These are phyloP conservation scores for Diaporthe vaccinii DNA, from an alignment of 2,329 filamentous ascomycete genomes.

Conservation along the genomic window DNA sequence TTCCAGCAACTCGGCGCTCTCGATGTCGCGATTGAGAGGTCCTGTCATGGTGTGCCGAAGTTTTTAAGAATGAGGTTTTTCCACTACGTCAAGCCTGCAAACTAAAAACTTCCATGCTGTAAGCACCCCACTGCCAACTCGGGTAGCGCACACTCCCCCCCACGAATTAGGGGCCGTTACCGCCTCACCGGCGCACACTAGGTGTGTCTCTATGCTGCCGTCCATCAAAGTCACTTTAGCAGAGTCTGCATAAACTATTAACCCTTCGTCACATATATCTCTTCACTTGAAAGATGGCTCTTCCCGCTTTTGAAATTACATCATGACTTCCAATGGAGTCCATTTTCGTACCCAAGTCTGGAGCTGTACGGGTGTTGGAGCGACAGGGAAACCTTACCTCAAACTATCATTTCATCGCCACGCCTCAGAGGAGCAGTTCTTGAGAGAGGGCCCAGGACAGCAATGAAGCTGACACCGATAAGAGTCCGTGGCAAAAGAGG, in stretches of 20 bases:
- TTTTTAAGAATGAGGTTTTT: slow-evolving; percentile 25
- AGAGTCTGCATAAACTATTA: not conserved
- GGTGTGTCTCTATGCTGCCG: slow-evolving; percentile 1
- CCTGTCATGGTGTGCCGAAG: slow-evolving; percentile 21
- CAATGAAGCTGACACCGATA: slow-evolving; percentile 64
- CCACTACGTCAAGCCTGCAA: slow-evolving; percentile 32
- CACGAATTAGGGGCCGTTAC: not conserved
- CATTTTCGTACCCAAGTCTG: not conserved
- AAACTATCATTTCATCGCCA: not conserved
- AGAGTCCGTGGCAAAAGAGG: slow-evolving; percentile 62
- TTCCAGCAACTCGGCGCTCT: slow-evolving; percentile 15
- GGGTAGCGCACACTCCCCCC: not conserved
- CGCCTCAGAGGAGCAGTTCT: not conserved
- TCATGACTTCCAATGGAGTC: slow-evolving; percentile 12
- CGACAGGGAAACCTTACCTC: not conserved
- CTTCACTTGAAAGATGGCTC: not conserved
- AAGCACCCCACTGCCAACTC: not conserved
- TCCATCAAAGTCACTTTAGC: not conserved
- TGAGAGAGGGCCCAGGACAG: not conserved
- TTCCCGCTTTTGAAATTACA: not conserved
- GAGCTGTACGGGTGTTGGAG: slow-evolving; percentile 4
- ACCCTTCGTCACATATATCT: no score
- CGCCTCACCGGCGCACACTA: not conserved
- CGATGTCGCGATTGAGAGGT: not conserved
- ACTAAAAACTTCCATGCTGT: slow-evolving; percentile 28